Base-by-base conservation (phyloP, 495 filamentous ascomycete genomes). In the Bacidia gigantensis region DNA sequence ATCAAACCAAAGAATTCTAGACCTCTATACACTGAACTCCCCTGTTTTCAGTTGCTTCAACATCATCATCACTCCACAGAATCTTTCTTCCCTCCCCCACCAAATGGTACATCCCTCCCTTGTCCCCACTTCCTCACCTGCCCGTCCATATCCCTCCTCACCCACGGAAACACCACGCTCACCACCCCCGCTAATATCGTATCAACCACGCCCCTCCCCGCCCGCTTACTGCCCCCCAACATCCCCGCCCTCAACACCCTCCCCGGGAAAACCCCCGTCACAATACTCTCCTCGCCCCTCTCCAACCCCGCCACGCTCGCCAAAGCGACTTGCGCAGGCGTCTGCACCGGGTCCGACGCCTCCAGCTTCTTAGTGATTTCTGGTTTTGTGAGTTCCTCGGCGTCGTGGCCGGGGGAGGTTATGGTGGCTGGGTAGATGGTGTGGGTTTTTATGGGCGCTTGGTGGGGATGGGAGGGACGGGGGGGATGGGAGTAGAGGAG, bases 401-500 rank as follows among this genome's bases (percentile, higher is more conserved):
- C 70, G 55, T 84, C 87, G 50, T 80, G 74, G 0, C 88, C 89
- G 0, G 88, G 80, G 23, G 74, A 77, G 21, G 73, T 72, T 56
- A 98, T 97, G 0, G 84, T 86, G 53, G 79, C 90, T 0, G 92
- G 92, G 64, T 83, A 89, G 20, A 95, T 79, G 14, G 83, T 79
- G 60, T 94, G 88, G 23, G 95, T 77, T 52, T 82, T 77, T 46
- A 97, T 82, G 1, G 68, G 62, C 21, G 69, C 57, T 35, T 35
- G 5, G 29, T 35, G 29, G 29, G n/a, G n/a, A 49, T 79, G 70
- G 50, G 79, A 69, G n/a, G n/a, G n/a, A n/a, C n/a, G n/a, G n/a
- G n/a, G n/a, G n/a, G n/a, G n/a, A n/a, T n/a, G n/a, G 11, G 74
- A 72, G 69, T 98, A 96, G 49, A 95, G 70, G 51, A 86, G 71